These are phyloP conservation scores for Vigna angularis DNA, from an alignment of 306 rosid species.

Conservation along the genomic window DNA sequence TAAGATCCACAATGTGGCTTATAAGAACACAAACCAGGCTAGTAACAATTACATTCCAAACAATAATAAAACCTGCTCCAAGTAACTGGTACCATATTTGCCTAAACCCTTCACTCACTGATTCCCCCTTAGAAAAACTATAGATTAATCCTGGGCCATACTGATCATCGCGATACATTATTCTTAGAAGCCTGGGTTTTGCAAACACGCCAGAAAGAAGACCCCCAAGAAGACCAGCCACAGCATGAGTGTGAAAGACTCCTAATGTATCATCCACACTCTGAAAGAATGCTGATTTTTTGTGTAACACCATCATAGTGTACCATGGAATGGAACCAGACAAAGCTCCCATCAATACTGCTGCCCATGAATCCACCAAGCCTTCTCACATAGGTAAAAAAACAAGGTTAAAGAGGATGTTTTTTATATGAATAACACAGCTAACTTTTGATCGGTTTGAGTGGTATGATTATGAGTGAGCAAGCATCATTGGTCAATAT, in stretches of 20 bases:
- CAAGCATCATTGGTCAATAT: too few species aligned
- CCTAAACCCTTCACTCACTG: slow-evolving; percentile 35
- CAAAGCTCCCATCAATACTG: slow-evolving; percentile 44
- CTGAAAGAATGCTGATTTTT: slow-evolving; percentile 43
- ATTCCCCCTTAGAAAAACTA: slow-evolving; percentile 4
- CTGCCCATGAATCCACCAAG: slow-evolving; percentile 51
- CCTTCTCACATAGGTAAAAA: slow-evolving; percentile 10
- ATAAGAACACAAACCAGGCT: slow-evolving; percentile 64
- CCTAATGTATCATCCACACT: slow-evolving; percentile 81
- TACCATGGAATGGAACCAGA: slow-evolving; percentile 50
- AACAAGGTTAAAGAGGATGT: not conserved
- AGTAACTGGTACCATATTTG: slow-evolving; percentile 59
- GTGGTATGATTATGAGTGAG: too few species aligned
- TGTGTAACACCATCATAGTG: slow-evolving; percentile 81
- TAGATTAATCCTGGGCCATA: slow-evolving; percentile 55
- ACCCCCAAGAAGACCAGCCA: slow-evolving; percentile 68
- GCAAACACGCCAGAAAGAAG: slow-evolving; percentile 75
- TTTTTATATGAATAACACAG: too few species aligned
- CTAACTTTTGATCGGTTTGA: too few species aligned
- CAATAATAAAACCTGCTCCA: slow-evolving; percentile 64
- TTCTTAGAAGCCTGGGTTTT: slow-evolving; percentile 50
- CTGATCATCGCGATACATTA: slow-evolving; percentile 41
- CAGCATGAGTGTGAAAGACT: slow-evolving; percentile 82
- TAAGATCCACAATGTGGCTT: slow-evolving; percentile 51
- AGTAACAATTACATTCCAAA: slow-evolving; percentile 66